These are phyloP conservation scores for Guadua angustifolia DNA, from an alignment of 176 grass and related monocot species.

Conservation along the genomic window DNA sequence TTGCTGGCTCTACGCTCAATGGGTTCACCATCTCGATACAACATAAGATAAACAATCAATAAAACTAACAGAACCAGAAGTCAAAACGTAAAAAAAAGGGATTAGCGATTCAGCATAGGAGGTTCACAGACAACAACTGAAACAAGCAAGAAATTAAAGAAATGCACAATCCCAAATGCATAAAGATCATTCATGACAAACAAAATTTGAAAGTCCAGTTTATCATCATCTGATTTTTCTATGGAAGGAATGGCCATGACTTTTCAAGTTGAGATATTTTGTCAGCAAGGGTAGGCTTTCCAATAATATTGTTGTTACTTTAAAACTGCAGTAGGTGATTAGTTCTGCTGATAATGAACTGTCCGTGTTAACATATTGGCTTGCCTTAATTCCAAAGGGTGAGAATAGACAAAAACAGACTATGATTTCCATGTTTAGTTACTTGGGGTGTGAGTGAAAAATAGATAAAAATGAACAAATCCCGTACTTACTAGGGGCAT, in stretches of 20 bases:
- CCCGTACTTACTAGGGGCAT: constrained; percentile 56
- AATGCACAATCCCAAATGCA: constrained; percentile 5
- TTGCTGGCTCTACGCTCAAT: constrained; percentile 68
- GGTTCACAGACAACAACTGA: constrained; percentile 13
- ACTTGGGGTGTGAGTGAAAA: too few relatives aligned
- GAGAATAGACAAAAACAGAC: too few relatives aligned
- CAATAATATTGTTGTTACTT: too few relatives aligned
- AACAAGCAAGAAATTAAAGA: constrained; percentile 10
- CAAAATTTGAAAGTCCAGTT: background rate
- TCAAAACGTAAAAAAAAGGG: background rate
- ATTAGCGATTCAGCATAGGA: constrained; percentile 6
- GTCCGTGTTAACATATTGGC: too few relatives aligned
- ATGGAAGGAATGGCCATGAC: background rate
- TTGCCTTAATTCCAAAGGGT: too few relatives aligned
- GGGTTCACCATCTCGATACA: constrained; percentile 62
- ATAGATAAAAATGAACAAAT: background rate
- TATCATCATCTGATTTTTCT: background rate
- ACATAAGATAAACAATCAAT: constrained; percentile 32
- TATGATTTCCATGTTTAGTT: too few relatives aligned
- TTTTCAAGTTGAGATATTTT: too few relatives aligned
- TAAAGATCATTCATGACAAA: background rate
- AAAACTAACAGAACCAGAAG: background rate
- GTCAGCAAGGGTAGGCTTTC: too few relatives aligned
- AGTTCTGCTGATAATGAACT: too few relatives aligned
- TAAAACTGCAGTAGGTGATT: too few relatives aligned